Percentiles rank a stretch among this genome's conserved stretches.
These are phyloP conservation scores for Alternaria arborescens DNA, from an alignment of 2,329 filamentous ascomycete genomes.

Conservation along the genomic window DNA sequence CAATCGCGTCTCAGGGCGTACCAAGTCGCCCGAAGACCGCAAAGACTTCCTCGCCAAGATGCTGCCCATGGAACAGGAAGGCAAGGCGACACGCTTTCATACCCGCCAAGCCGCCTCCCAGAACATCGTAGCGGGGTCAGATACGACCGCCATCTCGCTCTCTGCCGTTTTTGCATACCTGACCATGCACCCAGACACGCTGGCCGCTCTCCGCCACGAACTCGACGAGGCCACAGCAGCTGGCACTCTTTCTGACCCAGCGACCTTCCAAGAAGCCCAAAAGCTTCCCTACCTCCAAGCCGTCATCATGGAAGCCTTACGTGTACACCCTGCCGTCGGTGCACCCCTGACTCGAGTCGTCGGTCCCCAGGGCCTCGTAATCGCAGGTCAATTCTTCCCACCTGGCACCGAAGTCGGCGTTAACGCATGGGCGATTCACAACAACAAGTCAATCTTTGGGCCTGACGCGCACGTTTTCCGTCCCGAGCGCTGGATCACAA, in stretches of 20 bases:
- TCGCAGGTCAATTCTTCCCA: conserved; percentile 53
- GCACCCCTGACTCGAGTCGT: conserved; percentile 51
- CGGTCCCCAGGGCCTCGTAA: conserved; percentile 33
- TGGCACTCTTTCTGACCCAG: not conserved
- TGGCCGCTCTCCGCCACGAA: not conserved
- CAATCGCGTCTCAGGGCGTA: not conserved
- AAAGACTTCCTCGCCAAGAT: conserved; percentile 23
- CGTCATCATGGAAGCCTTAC: conserved; percentile 55
- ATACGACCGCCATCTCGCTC: not conserved
- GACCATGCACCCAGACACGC: not conserved
- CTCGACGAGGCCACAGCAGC: not conserved
- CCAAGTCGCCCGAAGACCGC: conserved; percentile 13
- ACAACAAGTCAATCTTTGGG: conserved; percentile 52
- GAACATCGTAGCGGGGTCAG: not conserved
- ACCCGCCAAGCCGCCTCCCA: conserved; percentile 15
- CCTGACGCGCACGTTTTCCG: not conserved
- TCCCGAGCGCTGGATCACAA: not conserved
- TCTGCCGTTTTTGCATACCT: not conserved
- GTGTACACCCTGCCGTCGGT: conserved; percentile 56
- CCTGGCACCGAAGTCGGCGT: conserved; percentile 55
- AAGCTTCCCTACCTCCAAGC: conserved; percentile 56
- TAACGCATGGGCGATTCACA: conserved; percentile 57
- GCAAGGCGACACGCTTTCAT: conserved; percentile 22
- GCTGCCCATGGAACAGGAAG: conserved; percentile 19
- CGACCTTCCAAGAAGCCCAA: conserved; percentile 36